phyloP scores from a whole-genome alignment of 495 filamentous ascomycete genomes.

The Penicillium coffeae region DNA sequence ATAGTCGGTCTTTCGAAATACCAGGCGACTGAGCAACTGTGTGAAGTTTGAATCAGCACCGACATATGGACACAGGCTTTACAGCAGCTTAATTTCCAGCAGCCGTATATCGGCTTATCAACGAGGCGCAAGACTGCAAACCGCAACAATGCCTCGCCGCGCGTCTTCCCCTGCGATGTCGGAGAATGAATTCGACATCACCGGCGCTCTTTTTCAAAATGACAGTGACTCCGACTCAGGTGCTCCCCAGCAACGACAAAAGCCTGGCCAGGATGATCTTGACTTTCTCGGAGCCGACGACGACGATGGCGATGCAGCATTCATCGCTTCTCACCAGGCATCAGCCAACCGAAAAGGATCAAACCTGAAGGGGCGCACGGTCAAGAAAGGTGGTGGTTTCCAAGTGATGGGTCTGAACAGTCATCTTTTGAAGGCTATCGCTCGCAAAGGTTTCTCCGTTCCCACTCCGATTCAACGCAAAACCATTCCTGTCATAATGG shows the following conservation, averaged over 20 bases:
- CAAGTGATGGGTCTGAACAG: conserved; percentile 92
- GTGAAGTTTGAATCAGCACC: neutral
- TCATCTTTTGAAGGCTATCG: conserved; percentile 80
- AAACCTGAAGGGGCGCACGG: conserved; percentile 76
- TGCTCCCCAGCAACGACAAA: conserved; percentile 28
- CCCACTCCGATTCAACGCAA: conserved; percentile 97
- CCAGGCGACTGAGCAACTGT: too few species aligned
- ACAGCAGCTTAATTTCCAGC: conserved; percentile 8
- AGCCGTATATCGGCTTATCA: neutral
- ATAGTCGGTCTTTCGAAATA: too few species aligned
- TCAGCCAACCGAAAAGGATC: conserved; percentile 79
- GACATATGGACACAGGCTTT: neutral
- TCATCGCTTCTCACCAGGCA: conserved; percentile 81
- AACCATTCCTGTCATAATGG: conserved; percentile 85
- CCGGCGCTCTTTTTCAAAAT: conserved; percentile 67
- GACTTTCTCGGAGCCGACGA: conserved; percentile 50
- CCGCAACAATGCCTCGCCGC: conserved; percentile 50
- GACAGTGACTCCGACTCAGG: conserved; percentile 43
- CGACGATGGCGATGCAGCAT: conserved; percentile 74
- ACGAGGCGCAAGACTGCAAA: neutral
- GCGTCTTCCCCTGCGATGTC: conserved; percentile 77
- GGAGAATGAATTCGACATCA: conserved; percentile 90
- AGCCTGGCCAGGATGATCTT: conserved; percentile 34
- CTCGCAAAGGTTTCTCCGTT: conserved; percentile 88
- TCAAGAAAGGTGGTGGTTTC: conserved; percentile 94